phyloP scores from a whole-genome alignment of 768 basidiomycete genomes.

The Boletus rubroflammeus region DNA sequence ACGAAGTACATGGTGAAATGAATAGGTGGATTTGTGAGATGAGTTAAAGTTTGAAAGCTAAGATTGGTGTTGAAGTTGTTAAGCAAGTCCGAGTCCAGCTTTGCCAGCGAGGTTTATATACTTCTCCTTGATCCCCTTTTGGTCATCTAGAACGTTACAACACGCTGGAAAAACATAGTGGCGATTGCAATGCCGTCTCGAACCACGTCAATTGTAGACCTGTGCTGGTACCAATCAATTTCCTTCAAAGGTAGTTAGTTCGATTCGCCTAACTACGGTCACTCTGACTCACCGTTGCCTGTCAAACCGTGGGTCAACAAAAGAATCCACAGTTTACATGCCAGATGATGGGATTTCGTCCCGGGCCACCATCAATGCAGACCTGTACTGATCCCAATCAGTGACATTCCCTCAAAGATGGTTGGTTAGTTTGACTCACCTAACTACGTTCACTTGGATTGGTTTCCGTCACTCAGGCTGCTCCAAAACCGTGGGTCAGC shows the following conservation, averaged over 20 bases:
- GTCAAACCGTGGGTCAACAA: not conserved
- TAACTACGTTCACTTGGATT: not conserved
- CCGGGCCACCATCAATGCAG: too few species aligned
- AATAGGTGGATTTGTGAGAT: not conserved
- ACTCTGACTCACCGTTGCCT: not conserved
- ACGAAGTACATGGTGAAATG: not conserved
- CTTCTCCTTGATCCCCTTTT: not conserved
- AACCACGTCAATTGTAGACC: not conserved
- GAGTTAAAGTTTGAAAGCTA: not conserved
- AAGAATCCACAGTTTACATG: not conserved
- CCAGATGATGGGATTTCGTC: not conserved
- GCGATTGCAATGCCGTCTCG: not conserved
- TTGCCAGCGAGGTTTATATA: not conserved
- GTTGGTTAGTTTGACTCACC: too few species aligned
- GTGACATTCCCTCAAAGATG: too few species aligned
- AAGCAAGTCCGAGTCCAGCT: too few species aligned
- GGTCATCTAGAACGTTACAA: not conserved
- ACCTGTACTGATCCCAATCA: not conserved
- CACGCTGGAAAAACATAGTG: not conserved
- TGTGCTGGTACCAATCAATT: not conserved
- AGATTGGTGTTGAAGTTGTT: too few species aligned
- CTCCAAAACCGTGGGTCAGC: too few species aligned
- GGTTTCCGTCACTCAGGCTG: too few species aligned
- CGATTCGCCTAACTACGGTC: not conserved
- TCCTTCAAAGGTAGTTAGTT: not conserved